Evolutionary conservation across 2,329 filamentous ascomycete species (phyloP), one percentile per base, ranked within the genome.

Genomic region (Diplocarpon mali): DNA sequence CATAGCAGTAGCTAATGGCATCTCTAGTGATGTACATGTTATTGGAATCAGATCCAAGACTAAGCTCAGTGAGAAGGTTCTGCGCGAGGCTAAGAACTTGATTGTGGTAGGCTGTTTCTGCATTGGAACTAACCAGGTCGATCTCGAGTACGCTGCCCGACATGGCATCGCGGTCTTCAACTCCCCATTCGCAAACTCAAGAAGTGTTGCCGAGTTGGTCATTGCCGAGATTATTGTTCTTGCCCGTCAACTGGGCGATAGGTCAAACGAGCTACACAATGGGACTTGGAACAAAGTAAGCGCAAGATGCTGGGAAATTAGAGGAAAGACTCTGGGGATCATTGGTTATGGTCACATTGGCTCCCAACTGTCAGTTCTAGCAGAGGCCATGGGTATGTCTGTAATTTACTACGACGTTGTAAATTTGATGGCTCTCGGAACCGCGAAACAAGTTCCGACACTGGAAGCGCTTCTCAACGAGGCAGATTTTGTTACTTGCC

Each of bases 251-350:
- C 73, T 98, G 29, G 83, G 86, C 51, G 92, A 98, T 66, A 85
- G 92, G 56, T 95, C 86, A 51, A 87, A 78, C 59, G 92, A 98
- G 69, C 79, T 98, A 76, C 92, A 98, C 71, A 77, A 77, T 46
- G 92, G 92, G 46, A 87, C 79, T 35, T 98, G 92, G 92, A 96
- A 96, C 67, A 98, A 98, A 71, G 89, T 96, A 60, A 95, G 88
- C 70, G 75, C 77, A 59, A 89, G 85, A 62, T 98, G 92, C 75
- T 96, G 92, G 92, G 92, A 98, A 65, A 88, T 96, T 58, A 81
- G 92, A 58, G 92, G 92, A 64, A 98, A 98, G 74, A 96, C 90
- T 35, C 74, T 36, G 81, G 78, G 85, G 51, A 96, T 98, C 59
- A 80, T 98, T 53, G 92, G 92, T 27, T 98, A 98, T 61, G 92